Base-by-base conservation (phyloP, 768 basidiomycete species). In the Leccinum ochraceum region DNA sequence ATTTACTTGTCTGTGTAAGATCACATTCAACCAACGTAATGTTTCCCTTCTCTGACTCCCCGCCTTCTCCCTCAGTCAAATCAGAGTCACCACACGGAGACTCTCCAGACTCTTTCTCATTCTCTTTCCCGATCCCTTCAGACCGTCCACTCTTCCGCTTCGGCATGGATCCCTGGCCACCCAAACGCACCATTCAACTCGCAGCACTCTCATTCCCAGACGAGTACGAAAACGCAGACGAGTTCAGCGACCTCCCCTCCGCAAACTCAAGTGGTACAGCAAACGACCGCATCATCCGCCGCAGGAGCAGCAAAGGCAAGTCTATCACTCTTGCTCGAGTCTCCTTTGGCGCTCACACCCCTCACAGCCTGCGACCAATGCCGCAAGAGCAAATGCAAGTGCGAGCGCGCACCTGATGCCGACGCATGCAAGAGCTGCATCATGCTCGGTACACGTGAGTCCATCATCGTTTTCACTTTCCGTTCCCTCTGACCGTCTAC, bases 311-410 rank as follows among this genome's bases (percentile, higher is more conserved):
- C 72, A 92, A 91, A 83, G 88, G 88, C 83, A 65, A 22, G 75
- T 73, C 49, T 54, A n/a, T 51, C 9, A 52, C 50, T 14, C 53
- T 42, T 46, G 20, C 28, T 6, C 34, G 22, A n/a, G 5, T 9
- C 10, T 32, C 13, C 30, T 6, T 13, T 7, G 34, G 9, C 13
- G 9, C 53, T 22, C n/a, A 34, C 34, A 3, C 32, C n/a, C n/a
- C 13, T 9, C 10, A 22, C 64, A 89, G 91, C 92, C 24, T 94
- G 92, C 76, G 92, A 94, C 75, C 90, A 93, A 69, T 94, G 92
- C 73, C 84, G 92, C 58, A 94, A 94, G 74, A 89, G 86, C 69
- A 93, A 93, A 70, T 93, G 92, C 79, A 93, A 93, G 75, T 94
- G 22, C 22, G 22, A 22, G 22, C 22, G 22, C 22, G 22, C 22